phyloP scores from a whole-genome alignment of 2,329 filamentous ascomycete genomes.

The Ophiosphaerella narmari region DNA sequence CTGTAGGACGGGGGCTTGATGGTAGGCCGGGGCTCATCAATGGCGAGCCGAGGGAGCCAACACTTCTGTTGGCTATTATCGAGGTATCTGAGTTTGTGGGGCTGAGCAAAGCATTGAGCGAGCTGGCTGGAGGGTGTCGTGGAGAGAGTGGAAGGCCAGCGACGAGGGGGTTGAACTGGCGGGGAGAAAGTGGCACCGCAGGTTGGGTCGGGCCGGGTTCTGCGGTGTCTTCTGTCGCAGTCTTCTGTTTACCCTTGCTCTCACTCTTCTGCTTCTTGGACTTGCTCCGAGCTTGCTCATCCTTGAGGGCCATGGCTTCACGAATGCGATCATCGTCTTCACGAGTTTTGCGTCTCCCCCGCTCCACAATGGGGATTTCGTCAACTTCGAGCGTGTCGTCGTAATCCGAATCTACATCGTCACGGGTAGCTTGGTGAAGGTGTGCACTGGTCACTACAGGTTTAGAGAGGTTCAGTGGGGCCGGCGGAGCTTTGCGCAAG shows the following conservation, averaged over 20 bases:
- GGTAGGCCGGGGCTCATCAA: constrained; percentile 68
- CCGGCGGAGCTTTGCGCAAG: constrained; percentile 80
- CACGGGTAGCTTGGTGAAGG: constrained; percentile 52
- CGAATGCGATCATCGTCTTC: constrained; percentile 85
- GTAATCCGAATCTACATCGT: constrained; percentile 81
- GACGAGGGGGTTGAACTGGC: constrained; percentile 35
- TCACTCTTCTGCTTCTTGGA: constrained; percentile 71
- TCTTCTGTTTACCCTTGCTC: constrained; percentile 54
- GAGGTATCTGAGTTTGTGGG: constrained; percentile 47
- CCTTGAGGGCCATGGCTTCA: constrained; percentile 68
- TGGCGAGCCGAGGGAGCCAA: constrained; percentile 49
- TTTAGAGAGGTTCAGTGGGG: constrained; percentile 73
- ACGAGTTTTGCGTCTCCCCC: constrained; percentile 81
- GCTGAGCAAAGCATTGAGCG: constrained; percentile 57
- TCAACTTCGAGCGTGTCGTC: constrained; percentile 76
- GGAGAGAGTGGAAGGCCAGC: constrained; percentile 45
- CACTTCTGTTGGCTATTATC: constrained; percentile 46
- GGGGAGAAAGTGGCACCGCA: constrained; percentile 34
- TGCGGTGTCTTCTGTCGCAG: constrained; percentile 25
- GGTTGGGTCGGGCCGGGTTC: constrained; percentile 22
- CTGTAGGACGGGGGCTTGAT: constrained; percentile 63
- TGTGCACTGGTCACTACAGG: constrained; percentile 50
- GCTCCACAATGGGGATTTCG: constrained; percentile 61
- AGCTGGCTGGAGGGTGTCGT: constrained; percentile 43
- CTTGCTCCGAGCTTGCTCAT: constrained; percentile 71